Conservation (phyloP, 2,329 filamentous ascomycete species). For the Beauveria brongniartii region DNA sequence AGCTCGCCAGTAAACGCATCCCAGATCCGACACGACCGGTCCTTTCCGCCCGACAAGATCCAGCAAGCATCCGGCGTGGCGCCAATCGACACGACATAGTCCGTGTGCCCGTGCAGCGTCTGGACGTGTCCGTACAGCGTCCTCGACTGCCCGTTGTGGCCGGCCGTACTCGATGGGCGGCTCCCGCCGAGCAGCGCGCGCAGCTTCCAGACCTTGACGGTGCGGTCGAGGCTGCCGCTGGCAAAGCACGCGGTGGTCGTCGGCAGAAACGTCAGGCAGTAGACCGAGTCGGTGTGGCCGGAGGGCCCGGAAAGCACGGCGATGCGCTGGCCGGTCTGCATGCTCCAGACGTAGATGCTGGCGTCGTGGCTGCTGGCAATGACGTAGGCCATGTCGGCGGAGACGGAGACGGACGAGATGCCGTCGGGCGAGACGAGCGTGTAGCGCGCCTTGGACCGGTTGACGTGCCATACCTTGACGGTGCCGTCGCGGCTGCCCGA, state of each 20-base stretch:
- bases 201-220: conserved; percentile 98
- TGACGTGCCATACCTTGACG: conserved; percentile 92
- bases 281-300: conserved; percentile 94
- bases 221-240: conserved; percentile 90
- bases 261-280: conserved; percentile 86
- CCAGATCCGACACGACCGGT: conserved; percentile 97
- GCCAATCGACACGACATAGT: conserved; percentile 92
- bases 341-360: conserved; percentile 96
- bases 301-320: conserved; percentile 79
- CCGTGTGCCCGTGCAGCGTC: conserved; percentile 95
- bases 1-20: conserved; percentile 86
- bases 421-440: conserved; percentile 91
- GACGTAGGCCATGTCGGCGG: conserved; percentile 86
- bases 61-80: conserved; percentile 87
- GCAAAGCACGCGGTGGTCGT: conserved; percentile 84
- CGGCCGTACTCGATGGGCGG: neutral
- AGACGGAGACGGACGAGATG: conserved; percentile 94
- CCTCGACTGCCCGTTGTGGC: neutral
- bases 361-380: conserved; percentile 93
- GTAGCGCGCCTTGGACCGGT: conserved; percentile 70
- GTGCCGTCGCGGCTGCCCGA: conserved; percentile 92
- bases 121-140: conserved; percentile 89
- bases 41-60: conserved; percentile 96
- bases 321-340: conserved; percentile 72
- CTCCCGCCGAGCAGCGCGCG: conserved; percentile 19